A percentile compares a stretch with the other conserved stretches of the same genome.
phyloP scores from a whole-genome alignment of 306 rosid species.

The Sindora glabra region DNA sequence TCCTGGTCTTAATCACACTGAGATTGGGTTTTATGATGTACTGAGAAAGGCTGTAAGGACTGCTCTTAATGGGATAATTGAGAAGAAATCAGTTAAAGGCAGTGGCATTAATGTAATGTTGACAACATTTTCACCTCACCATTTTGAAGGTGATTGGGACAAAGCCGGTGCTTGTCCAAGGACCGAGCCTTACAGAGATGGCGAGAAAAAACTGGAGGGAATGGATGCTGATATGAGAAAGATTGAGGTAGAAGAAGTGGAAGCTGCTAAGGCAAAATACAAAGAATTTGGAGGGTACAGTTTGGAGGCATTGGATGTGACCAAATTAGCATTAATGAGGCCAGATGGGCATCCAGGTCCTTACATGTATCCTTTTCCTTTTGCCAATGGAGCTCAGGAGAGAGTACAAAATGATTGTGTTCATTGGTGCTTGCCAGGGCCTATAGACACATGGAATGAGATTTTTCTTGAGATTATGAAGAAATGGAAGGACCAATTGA shows the following conservation, averaged over 20 bases:
- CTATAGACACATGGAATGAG: slow-evolving; percentile 91
- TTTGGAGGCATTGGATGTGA: slow-evolving; percentile 67
- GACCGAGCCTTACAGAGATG: slow-evolving; percentile 42
- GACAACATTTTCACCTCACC: slow-evolving; percentile 86
- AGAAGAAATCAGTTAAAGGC: slow-evolving; percentile 26
- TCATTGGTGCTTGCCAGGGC: slow-evolving; percentile 96
- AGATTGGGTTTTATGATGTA: slow-evolving; percentile 72
- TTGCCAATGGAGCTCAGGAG: slow-evolving; percentile 50
- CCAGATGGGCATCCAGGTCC: slow-evolving; percentile 95
- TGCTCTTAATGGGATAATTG: slow-evolving; percentile 37
- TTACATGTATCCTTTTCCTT: slow-evolving; percentile 77
- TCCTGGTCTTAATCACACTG: slow-evolving; percentile 69
- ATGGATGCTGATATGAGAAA: slow-evolving; percentile 78
- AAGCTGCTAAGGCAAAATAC: slow-evolving; percentile 37
- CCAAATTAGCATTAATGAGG: slow-evolving; percentile 57
- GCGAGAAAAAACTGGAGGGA: slow-evolving; percentile 59
- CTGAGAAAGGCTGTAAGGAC: slow-evolving; percentile 68
- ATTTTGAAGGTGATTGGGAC: slow-evolving; percentile 95
- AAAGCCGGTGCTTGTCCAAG: slow-evolving; percentile 77
- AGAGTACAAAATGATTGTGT: slow-evolving; percentile 83
- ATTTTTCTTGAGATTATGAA: slow-evolving; percentile 48
- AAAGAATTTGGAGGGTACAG: slow-evolving; percentile 21
- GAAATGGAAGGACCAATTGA: slow-evolving; percentile 34
- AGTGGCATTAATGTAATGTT: slow-evolving; percentile 38
- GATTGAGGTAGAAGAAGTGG: slow-evolving; percentile 66